Conservation (phyloP, 768 basidiomycete genomes). For the Psilocybe azurescens region DNA sequence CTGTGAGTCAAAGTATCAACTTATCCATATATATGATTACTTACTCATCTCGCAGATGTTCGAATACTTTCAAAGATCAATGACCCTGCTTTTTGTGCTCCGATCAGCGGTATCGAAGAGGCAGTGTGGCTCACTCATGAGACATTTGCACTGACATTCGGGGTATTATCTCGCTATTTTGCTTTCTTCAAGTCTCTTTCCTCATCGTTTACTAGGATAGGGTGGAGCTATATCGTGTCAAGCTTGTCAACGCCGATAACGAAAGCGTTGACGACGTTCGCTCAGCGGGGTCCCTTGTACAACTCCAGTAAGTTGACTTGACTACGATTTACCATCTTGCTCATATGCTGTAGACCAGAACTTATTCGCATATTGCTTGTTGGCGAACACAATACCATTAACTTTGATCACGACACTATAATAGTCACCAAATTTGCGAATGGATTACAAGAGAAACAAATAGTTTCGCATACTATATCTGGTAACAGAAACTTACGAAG, state of each 20-base stretch:
- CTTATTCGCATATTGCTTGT: constrained; percentile 22
- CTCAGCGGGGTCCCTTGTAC: neutral
- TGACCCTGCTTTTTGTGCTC: constrained; percentile 33
- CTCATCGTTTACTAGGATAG: constrained; percentile 37
- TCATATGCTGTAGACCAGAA: constrained; percentile 22
- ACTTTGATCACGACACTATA: constrained; percentile 21
- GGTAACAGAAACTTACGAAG: constrained; percentile 4
- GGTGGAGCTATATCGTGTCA: constrained; percentile 41
- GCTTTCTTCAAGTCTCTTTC: neutral
- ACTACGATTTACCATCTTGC: neutral
- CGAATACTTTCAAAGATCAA: constrained; percentile 34
- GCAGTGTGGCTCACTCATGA: constrained; percentile 45
- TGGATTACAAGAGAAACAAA: constrained; percentile 11
- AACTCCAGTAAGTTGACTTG: constrained; percentile 16
- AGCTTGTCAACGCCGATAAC: constrained; percentile 40
- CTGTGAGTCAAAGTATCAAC: constrained; percentile 33
- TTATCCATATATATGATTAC: neutral
- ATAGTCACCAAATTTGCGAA: constrained; percentile 16
- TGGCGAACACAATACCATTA: constrained; percentile 28
- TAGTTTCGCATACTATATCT: constrained; percentile 18
- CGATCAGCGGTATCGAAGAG: constrained; percentile 32
- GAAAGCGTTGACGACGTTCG: constrained; percentile 24
- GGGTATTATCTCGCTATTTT: constrained; percentile 30
- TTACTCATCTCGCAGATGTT: constrained; percentile 37
- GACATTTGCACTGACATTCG: constrained; percentile 43